Evolutionary conservation across 176 grass and related monocot genomes (phyloP), one percentile per base, ranked within the genome.

Genomic region (Themeda triandra): DNA sequence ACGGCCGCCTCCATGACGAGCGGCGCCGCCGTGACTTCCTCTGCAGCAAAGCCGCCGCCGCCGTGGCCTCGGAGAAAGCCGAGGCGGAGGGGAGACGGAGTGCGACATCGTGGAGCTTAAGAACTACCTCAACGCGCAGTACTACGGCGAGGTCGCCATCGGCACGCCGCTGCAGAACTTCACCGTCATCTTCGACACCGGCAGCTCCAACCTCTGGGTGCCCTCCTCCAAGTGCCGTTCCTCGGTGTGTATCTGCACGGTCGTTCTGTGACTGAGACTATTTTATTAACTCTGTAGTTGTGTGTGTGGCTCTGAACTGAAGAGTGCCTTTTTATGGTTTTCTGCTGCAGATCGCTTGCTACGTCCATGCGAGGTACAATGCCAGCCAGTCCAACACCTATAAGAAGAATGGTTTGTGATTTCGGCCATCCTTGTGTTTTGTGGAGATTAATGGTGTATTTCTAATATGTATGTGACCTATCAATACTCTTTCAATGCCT

Each of bases 191-290:
- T 97, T 97, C 79, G 90, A 97, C 68, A 94, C 92, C 3, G 94
- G 94, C 36, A 97, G 94, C 86, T 97, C 94, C 70, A 91, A 97
- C 84, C 84, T 94, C 80, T 97, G 94, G 94, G 90, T 97, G 78
- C 90, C 94, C 42, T 97, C 94, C 81, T 90, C 92, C 81, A 97
- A 97, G 86, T 97, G 94, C 64, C 83, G 86, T 71, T 87, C 87
- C 41, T 97, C 90, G 80, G 94, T 97, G 82, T 78, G n/a, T n/a
- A n/a, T n/a, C n/a, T n/a, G 80, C 73, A 58, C 31, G 62, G 29
- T 60, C 40, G 3, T 27, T 41, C 54, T 82, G 63, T 36, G 18
- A 3, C 75, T 42, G 14, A 12, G 24, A 63, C 2, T 14, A 41
- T 33, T 63, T 33, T 77, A 59, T 25, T 25, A 18, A 40, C 13